Conservation (phyloP, 495 filamentous ascomycete species). For the Hyaloscypha bicolor region DNA sequence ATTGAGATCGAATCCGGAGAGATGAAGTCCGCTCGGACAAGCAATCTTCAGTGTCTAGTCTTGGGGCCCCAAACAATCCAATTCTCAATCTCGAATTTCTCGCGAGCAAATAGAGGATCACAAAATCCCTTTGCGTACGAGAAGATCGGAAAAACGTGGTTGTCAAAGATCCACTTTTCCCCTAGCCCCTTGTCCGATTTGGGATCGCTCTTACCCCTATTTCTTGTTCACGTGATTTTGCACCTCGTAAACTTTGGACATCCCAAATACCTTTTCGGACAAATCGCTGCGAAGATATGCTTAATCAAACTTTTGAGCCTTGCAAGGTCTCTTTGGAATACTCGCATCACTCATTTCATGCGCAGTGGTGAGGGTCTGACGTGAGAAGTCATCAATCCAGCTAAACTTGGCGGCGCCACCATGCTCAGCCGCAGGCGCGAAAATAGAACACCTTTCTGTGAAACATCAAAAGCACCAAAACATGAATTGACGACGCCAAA, state of each 20-base stretch:
- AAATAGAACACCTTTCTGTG: neutral
- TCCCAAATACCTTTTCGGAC: neutral
- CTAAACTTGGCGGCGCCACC: neutral
- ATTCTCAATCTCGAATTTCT: no score
- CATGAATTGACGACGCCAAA: neutral
- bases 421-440: neutral
- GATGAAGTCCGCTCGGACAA: no score
- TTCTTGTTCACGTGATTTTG: neutral
- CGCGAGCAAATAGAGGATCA: no score
- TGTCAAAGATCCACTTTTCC: neutral
- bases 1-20: no score
- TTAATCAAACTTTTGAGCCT: neutral
- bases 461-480: neutral
- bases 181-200: neutral
- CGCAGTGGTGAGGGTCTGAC: neutral
- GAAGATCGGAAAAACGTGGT: neutral
- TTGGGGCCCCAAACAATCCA: no score
- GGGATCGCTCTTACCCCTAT: neutral
- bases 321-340: neutral
- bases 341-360: neutral
- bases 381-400: neutral
- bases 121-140: no score
- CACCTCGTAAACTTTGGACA: neutral
- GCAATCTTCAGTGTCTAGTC: no score
- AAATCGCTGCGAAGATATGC: neutral